Percentiles rank a stretch among this genome's conserved stretches.
These are phyloP conservation scores for Gastrolobium bilobum DNA, from an alignment of 306 rosid species.

Conservation along the genomic window DNA sequence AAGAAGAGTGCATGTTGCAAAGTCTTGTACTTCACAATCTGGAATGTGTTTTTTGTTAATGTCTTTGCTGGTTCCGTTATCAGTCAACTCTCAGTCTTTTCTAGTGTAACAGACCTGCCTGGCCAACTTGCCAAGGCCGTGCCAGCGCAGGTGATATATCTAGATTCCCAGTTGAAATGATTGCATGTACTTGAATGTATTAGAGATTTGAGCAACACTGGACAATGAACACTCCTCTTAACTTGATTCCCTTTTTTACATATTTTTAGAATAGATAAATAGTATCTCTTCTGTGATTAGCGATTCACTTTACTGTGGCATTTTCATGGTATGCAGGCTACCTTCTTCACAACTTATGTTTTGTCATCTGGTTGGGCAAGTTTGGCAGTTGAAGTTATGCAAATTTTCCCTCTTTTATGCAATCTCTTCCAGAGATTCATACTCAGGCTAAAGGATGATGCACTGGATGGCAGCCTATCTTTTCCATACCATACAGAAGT, in stretches of 20 bases:
- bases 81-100: constrained; percentile 67
- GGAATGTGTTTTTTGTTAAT: constrained; percentile 96
- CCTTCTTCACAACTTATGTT: constrained; percentile 91
- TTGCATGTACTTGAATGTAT: constrained; percentile 27
- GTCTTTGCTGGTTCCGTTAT: constrained; percentile 83
- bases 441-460: constrained; percentile 67
- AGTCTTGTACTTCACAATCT: constrained; percentile 91
- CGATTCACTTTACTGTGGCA: constrained; percentile 30
- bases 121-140: constrained; percentile 84
- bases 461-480: constrained; percentile 49
- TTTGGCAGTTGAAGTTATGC: constrained; percentile 87
- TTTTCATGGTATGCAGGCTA: constrained; percentile 66
- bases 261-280: constrained; percentile 5
- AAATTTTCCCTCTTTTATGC: constrained; percentile 74
- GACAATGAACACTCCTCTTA: constrained; percentile 20
- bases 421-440: constrained; percentile 63
- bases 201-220: constrained; percentile 20
- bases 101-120: constrained; percentile 81
- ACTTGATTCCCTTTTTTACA: constrained; percentile 26
- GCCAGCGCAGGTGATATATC: constrained; percentile 82
- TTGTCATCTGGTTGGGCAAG: constrained; percentile 98
- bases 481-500: constrained; percentile 96
- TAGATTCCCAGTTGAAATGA: constrained; percentile 34
- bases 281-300: constrained; percentile 20
- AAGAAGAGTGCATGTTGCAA: constrained; percentile 93